Percentiles rank a stretch among this genome's conserved stretches.
Evolutionary conservation across 2,329 filamentous ascomycete species (phyloP).

Genomic region (Aspergillus sergii): DNA sequence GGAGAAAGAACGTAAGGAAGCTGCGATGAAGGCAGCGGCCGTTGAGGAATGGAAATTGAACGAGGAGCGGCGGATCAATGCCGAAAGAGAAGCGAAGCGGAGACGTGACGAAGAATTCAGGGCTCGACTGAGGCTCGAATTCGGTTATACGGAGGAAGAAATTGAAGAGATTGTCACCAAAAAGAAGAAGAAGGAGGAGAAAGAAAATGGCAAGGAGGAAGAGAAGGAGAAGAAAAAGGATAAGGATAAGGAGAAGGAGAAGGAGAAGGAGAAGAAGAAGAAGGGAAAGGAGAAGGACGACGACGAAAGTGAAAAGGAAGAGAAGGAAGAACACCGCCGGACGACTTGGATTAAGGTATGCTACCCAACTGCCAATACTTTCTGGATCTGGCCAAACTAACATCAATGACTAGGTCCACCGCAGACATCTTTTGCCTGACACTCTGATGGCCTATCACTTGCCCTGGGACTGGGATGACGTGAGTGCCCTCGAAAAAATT

Average conservation of each 20-base stretch:
- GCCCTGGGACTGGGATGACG: conserved; percentile 52
- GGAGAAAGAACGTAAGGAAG: conserved; percentile 33
- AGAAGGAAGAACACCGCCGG: conserved; percentile 28
- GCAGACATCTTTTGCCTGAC: conserved; percentile 48
- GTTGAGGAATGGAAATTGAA: conserved; percentile 41
- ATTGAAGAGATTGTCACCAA: conserved; percentile 46
- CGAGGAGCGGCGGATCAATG: conserved; percentile 30
- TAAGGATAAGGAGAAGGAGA: conserved; percentile 37
- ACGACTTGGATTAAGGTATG: conserved; percentile 50
- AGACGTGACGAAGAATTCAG: conserved; percentile 37
- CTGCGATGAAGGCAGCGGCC: conserved; percentile 44
- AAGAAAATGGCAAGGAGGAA: conserved; percentile 24
- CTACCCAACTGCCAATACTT: neutral
- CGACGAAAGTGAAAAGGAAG: conserved; percentile 12
- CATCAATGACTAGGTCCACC: conserved; percentile 41
- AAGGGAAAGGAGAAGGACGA: conserved; percentile 33
- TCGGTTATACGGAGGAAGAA: conserved; percentile 45
- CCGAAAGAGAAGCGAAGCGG: conserved; percentile 37
- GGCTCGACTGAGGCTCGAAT: conserved; percentile 41
- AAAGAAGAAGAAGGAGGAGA: conserved; percentile 35
- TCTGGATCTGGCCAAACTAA: conserved; percentile 9
- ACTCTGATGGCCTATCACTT: conserved; percentile 49
- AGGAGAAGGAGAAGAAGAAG: conserved; percentile 33
- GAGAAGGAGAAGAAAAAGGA: conserved; percentile 43
- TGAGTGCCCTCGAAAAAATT: conserved; percentile 30